Conservation (phyloP, 1,139 yeast species). For the Yamadazyma diospyri region DNA sequence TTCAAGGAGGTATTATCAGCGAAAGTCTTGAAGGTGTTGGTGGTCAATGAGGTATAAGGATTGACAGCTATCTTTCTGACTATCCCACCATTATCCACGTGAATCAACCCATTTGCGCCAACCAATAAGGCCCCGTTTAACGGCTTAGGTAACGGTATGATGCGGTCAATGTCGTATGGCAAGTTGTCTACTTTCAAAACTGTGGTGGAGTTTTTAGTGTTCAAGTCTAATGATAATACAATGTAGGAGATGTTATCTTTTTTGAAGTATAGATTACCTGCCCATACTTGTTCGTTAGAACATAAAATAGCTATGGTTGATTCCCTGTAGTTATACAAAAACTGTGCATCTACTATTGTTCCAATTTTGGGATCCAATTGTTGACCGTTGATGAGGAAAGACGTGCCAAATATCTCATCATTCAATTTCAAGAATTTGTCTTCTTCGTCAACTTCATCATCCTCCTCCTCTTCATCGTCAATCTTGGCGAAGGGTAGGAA, state of each 20-base stretch:
- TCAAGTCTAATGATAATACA: constrained; percentile 63
- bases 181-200: constrained; percentile 61
- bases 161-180: constrained; percentile 70
- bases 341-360: constrained; percentile 61
- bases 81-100: constrained; percentile 81
- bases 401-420: constrained; percentile 35
- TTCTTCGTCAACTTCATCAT: constrained; percentile 19
- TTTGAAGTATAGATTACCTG: constrained; percentile 59
- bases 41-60: constrained; percentile 46
- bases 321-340: constrained; percentile 67
- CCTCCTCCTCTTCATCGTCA: constrained; percentile 42
- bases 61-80: constrained; percentile 66
- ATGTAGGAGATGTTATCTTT: constrained; percentile 65
- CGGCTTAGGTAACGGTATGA: constrained; percentile 64
- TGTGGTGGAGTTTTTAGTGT: constrained; percentile 61
- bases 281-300: constrained; percentile 67
- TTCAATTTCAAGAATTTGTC: constrained; percentile 4
- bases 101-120: constrained; percentile 77
- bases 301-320: constrained; percentile 78
- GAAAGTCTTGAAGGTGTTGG: constrained; percentile 47
- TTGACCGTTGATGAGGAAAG: constrained; percentile 57
- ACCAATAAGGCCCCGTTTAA: constrained; percentile 68
- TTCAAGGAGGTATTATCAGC: constrained; percentile 53
- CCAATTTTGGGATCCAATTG: constrained; percentile 58
- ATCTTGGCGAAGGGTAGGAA: constrained; percentile 61